These are phyloP conservation scores for Coniosporium apollinis DNA, from an alignment of 495 filamentous ascomycete species.

Conservation along the genomic window DNA sequence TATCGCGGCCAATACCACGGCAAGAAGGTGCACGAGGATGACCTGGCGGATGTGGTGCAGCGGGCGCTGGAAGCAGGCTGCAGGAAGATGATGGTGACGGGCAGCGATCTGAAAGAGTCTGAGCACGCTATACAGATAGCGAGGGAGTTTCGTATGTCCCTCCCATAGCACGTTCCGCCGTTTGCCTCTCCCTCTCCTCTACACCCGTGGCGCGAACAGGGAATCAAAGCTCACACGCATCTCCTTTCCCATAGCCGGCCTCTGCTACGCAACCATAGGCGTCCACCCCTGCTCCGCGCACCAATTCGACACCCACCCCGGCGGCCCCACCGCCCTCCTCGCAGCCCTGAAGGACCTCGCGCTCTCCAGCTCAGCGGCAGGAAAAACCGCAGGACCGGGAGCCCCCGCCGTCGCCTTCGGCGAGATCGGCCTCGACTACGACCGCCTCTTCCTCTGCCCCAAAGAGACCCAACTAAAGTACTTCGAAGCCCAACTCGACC, in stretches of 20 bases:
- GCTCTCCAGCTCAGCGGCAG: conserved; percentile 26
- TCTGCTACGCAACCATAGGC: conserved; percentile 76
- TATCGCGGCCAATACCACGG: conserved; percentile 75
- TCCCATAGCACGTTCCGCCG: neutral
- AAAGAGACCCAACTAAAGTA: conserved; percentile 68
- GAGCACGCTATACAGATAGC: conserved; percentile 57
- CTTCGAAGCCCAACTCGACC: conserved; percentile 61
- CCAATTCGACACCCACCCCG: conserved; percentile 46
- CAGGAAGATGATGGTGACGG: conserved; percentile 80
- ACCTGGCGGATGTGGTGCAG: conserved; percentile 58
- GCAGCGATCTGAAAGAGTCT: conserved; percentile 70
- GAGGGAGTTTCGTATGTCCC: conserved; percentile 46
- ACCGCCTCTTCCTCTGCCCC: conserved; percentile 62
- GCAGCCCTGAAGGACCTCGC: conserved; percentile 40
- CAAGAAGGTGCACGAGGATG: conserved; percentile 60
- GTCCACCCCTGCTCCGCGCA: conserved; percentile 76
- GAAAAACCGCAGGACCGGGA: too few species aligned
- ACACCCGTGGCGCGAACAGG: neutral
- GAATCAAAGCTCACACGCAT: neutral
- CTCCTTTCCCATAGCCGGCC: conserved; percentile 37
- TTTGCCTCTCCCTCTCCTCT: neutral
- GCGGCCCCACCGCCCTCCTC: conserved; percentile 32
- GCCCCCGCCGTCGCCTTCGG: conserved; percentile 80
- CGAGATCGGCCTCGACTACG: conserved; percentile 93
- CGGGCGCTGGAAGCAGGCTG: conserved; percentile 64